Conservation (phyloP, 352 stramenopile genomes). For the Peronospora farinosa region DNA sequence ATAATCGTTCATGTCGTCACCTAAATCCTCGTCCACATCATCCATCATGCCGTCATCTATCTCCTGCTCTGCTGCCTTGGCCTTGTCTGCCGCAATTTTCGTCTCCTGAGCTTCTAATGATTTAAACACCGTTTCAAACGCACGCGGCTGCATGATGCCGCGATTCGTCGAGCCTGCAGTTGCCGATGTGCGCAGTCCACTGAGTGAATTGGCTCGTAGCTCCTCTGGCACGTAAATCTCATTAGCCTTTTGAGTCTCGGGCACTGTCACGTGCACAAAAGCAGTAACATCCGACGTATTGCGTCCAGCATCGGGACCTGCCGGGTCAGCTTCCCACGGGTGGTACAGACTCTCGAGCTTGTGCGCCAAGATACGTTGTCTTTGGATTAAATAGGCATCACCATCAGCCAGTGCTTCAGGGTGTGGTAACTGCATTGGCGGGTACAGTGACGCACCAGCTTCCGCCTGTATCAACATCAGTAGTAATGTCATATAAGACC, state of each 20-base stretch:
- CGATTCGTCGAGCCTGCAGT: conserved; percentile 13
- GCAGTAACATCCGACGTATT: conserved; percentile 29
- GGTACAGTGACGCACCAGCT: conserved; percentile 43
- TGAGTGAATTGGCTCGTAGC: conserved; percentile 51
- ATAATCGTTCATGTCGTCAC: conserved; percentile 78
- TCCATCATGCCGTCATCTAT: conserved; percentile 50
- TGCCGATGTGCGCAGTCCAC: conserved; percentile 25
- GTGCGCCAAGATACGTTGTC: conserved; percentile 57
- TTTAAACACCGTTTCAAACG: conserved; percentile 69
- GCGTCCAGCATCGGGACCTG: conserved; percentile 17
- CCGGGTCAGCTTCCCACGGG: conserved; percentile 40
- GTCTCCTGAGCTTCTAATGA: conserved; percentile 62
- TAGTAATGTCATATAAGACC: conserved; percentile 1
- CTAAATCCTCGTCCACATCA: conserved; percentile 61
- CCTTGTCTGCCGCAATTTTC: conserved; percentile 39
- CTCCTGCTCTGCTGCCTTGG: conserved; percentile 37
- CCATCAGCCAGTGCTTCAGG: conserved; percentile 47
- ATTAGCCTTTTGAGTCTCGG: conserved; percentile 43
- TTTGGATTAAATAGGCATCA: conserved; percentile 64
- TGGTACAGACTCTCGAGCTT: conserved; percentile 69
- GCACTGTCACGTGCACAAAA: conserved; percentile 62
- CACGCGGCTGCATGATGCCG: conserved; percentile 57
- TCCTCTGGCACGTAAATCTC: conserved; percentile 64
- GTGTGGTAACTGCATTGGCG: conserved; percentile 54
- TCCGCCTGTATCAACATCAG: conserved; percentile 31